Evolutionary conservation across 257 asterid species (phyloP), one percentile per base, ranked within the genome.

Genomic region (Fraxinus anomala): DNA sequence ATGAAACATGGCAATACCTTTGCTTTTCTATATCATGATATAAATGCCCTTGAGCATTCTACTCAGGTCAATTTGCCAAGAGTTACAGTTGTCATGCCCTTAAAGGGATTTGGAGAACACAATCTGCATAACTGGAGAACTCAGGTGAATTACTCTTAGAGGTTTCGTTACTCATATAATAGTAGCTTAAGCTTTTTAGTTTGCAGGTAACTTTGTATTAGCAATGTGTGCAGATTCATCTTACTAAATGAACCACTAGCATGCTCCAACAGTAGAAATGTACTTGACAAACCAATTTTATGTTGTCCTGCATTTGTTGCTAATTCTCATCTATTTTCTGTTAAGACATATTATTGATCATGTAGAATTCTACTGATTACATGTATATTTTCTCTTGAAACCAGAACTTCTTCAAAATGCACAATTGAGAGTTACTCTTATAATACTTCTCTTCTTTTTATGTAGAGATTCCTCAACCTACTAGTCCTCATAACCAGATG

Each of bases 101-200:
- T 96, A 83, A 96, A 96, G 88, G 99, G 99, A 42, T 96, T 91
- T 65, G 98, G 99, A 77, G 99, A 96, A 81, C 97, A 96, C 83
- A 96, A 96, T 88, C 88, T 96, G 19, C 99, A 93, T 82, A 96
- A 96, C 86, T 96, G 99, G 99, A 93, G 96, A 84, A 87, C 87
- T 79, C 99, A 96, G 98, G 99, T 93, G 80, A 87, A 77, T 10
- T 75, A 74, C 63, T 76, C 71, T 42, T 72, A 47, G 70, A 78
- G 71, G 67, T 71, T 72, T 28, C 65, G 24, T 65, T 79, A 80
- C 75, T 71, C 74, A 80, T 70, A 37, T 28, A 75, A 51, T 63
- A 61, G 65, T 73, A 68, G 70, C 70, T 26, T 37, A 19, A 71
- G 63, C 77, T 39, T 47, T 74, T 56, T 79, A 47, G 30, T 39